phyloP scores from a whole-genome alignment of 345 rosid genomes.

The Citrus hindsii region DNA sequence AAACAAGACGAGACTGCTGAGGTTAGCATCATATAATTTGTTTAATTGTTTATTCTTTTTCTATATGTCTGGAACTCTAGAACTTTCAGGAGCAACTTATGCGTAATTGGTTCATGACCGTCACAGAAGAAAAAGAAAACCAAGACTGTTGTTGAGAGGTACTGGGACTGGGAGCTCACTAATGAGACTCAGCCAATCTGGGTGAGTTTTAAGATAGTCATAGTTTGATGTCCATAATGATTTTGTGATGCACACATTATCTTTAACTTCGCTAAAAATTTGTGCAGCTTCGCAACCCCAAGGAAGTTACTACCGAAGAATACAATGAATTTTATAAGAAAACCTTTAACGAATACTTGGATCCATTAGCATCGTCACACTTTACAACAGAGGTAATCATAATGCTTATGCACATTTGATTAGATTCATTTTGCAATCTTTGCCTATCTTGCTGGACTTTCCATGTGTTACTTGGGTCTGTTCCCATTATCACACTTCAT shows the following conservation, averaged over 20 bases:
- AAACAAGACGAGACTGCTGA: conserved; percentile 50
- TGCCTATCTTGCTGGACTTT: neutral
- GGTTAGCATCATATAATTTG: conserved; percentile 37
- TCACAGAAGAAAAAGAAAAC: conserved; percentile 89
- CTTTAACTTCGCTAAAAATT: neutral
- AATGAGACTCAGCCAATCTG: conserved; percentile 98
- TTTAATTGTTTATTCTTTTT: neutral
- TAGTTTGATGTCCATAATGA: neutral
- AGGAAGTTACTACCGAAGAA: conserved; percentile 81
- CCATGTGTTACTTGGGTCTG: conserved; percentile 57
- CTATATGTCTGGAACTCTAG: neutral
- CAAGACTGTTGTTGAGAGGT: conserved; percentile 83
- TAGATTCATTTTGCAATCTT: neutral
- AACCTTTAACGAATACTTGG: conserved; percentile 88
- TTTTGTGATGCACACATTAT: neutral
- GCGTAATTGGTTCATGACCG: neutral
- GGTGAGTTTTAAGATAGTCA: conserved; percentile 43
- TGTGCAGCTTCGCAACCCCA: conserved; percentile 87
- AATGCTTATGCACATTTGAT: neutral
- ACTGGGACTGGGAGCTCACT: conserved; percentile 97
- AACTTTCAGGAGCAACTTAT: conserved; percentile 6
- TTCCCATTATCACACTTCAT: conserved; percentile 86
- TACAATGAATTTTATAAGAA: conserved; percentile 91
- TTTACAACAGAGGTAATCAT: conserved; percentile 88
- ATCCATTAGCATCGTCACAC: conserved; percentile 93